Conservation (phyloP, 306 rosid genomes). For the Cicer cuneatum region DNA sequence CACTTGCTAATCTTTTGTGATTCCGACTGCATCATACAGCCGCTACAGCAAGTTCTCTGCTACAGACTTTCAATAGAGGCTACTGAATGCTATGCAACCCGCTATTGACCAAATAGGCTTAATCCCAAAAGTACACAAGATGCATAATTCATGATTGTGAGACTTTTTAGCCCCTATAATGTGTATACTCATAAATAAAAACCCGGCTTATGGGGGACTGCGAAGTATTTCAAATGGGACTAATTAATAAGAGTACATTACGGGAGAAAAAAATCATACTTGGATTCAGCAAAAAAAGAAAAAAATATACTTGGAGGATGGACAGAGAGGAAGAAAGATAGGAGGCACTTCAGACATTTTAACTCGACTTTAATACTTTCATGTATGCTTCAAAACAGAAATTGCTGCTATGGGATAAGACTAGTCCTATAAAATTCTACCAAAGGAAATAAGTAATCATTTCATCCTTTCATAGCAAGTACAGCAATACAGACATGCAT, state of each 20-base stretch:
- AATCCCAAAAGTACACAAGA: background rate
- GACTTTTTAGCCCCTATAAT: background rate
- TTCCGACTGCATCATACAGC: no score
- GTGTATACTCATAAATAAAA: background rate
- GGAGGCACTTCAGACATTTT: constrained; percentile 25
- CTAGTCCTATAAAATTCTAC: constrained; percentile 34
- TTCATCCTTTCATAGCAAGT: constrained; percentile 37
- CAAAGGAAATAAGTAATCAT: constrained; percentile 14
- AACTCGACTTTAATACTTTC: constrained; percentile 20
- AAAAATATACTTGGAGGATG: background rate
- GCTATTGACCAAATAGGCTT: background rate
- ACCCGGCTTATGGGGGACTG: background rate
- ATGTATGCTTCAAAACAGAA: constrained; percentile 30
- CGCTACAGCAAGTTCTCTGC: no score
- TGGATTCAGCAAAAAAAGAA: no score
- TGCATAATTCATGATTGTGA: background rate
- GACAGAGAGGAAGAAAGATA: constrained; percentile 12
- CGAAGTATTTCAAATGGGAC: constrained; percentile 23
- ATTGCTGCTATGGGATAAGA: background rate
- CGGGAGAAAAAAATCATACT: no score
- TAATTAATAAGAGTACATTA: background rate
- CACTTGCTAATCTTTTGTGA: no score
- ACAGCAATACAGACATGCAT: constrained; percentile 32
- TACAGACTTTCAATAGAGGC: no score
- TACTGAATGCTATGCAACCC: no score